Evolutionary conservation across 2,329 filamentous ascomycete genomes (phyloP).

Genomic region (Trichoderma brevicompactum): DNA sequence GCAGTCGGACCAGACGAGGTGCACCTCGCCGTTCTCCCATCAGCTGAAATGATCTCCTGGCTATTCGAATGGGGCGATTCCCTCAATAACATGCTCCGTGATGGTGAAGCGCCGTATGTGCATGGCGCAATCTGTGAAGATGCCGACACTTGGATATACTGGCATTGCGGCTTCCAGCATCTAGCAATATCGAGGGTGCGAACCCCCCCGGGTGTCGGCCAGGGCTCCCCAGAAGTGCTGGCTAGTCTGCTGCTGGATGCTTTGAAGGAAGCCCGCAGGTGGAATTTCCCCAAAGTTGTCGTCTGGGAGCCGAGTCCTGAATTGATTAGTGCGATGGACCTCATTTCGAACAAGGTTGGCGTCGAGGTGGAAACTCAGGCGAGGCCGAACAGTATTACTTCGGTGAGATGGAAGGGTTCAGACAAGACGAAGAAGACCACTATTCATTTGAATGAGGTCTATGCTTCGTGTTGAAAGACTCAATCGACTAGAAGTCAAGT

Average conservation of each 20-base stretch:
- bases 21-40: conserved; percentile 5
- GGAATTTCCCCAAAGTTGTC: background rate
- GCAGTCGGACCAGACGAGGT: background rate
- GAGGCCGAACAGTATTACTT: conserved; percentile 17
- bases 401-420: conserved; percentile 1
- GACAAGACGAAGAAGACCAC: conserved; percentile 14
- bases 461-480: conserved; percentile 2
- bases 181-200: background rate
- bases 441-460: conserved; percentile 6
- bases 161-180: conserved; percentile 11
- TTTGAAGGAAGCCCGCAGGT: conserved; percentile 18
- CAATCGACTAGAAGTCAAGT: background rate
- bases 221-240: background rate
- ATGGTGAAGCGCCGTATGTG: background rate
- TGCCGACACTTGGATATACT: conserved; percentile 17
- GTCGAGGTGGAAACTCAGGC: background rate
- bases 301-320: conserved; percentile 10
- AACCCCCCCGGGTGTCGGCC: background rate
- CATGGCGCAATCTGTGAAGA: conserved; percentile 13
- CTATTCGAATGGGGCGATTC: conserved; percentile 3
- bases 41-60: conserved; percentile 2
- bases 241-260: conserved; percentile 10
- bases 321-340: background rate
- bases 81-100: conserved; percentile 1
- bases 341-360: background rate